Base-by-base conservation (phyloP, 2,329 filamentous ascomycete genomes). In the Trichophyton rubrum region DNA sequence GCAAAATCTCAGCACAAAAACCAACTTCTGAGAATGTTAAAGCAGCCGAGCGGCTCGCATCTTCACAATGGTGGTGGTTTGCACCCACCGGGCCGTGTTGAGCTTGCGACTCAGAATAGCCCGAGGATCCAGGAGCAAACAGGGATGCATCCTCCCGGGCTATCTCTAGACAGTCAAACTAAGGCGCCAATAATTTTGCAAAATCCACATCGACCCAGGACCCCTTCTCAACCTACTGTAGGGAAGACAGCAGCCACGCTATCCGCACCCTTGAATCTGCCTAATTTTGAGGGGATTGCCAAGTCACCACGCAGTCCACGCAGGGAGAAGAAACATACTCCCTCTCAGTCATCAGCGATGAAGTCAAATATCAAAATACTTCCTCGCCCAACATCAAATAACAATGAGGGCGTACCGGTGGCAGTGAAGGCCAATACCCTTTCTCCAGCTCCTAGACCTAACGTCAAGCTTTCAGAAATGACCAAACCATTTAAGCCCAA, bases 401-500 rank as follows among this genome's bases (percentile, higher is more conserved):
- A 68, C 62, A 69, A 65, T 30, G 69, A 73, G 35, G 15, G 35
- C 9, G 13, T 49, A n/a, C 22, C 58, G 7, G 27, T 35, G 22
- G 9, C 58, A 5, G 7, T 33, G 24, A 27, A 56, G 11, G 20
- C 27, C 20, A 17, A 58, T 43, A 64, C 62, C 4, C 61, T 67
- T 6, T 61, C 47, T 40, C 41, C 64, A 6, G 61, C 60, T 55
- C 17, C 59, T 62, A 58, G 60, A 33, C 51, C 61, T 56, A 69
- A 68, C 41, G 59, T 62, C 1, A 71, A 69, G 59, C 64, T 70
- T n/a, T 67, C 69, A 11, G 69, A 73, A 56, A 66, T 70, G 9
- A 62, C 71, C 11, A 80, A 77, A 64, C 71, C 75, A 11, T 82
- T 81, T 64, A 79, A 80, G 61, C 79, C 79, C 7, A 78, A 80